Conservation (phyloP, 2,329 filamentous ascomycete species). For the Cercospora zeina region DNA sequence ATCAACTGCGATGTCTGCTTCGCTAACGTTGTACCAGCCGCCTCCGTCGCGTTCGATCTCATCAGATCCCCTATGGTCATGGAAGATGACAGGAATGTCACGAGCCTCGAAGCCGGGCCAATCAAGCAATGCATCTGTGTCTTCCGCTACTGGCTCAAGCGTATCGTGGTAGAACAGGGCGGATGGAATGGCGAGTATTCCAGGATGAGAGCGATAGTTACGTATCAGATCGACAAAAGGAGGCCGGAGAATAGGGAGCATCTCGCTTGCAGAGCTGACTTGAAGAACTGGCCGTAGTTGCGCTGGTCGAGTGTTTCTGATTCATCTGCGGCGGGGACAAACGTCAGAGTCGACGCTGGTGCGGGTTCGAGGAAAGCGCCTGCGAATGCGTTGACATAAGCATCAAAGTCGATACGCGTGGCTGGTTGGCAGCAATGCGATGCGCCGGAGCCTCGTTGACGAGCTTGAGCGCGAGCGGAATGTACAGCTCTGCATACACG, state of each 20-base stretch:
- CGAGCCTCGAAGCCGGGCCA: constrained; percentile 31
- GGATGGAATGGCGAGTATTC: constrained; percentile 32
- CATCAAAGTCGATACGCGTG: constrained; percentile 22
- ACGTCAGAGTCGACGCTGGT: not conserved
- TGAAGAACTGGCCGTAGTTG: constrained; percentile 4
- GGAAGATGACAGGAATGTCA: constrained; percentile 31
- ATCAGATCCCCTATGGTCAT: constrained; percentile 24
- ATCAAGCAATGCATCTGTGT: constrained; percentile 26
- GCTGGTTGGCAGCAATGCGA: constrained; percentile 16
- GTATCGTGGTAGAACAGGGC: constrained; percentile 35
- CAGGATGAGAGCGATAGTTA: constrained; percentile 36
- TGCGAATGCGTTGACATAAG: constrained; percentile 22
- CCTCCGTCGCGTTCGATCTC: constrained; percentile 36
- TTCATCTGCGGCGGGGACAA: not conserved
- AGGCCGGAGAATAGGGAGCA: constrained; percentile 33
- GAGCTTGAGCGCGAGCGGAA: constrained; percentile 25
- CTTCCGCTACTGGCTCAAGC: constrained; percentile 29
- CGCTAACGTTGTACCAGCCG: constrained; percentile 34
- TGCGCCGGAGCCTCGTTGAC: constrained; percentile 25
- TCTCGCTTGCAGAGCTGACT: constrained; percentile 26
- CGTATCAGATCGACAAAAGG: constrained; percentile 34
- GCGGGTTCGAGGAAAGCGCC: constrained; percentile 14
- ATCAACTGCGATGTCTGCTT: constrained; percentile 29
- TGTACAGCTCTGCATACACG: constrained; percentile 31
- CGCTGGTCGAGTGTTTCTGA: constrained; percentile 1